Evolutionary conservation across 768 basidiomycete genomes (phyloP).

Genomic region (Lactarius sanguifluus): DNA sequence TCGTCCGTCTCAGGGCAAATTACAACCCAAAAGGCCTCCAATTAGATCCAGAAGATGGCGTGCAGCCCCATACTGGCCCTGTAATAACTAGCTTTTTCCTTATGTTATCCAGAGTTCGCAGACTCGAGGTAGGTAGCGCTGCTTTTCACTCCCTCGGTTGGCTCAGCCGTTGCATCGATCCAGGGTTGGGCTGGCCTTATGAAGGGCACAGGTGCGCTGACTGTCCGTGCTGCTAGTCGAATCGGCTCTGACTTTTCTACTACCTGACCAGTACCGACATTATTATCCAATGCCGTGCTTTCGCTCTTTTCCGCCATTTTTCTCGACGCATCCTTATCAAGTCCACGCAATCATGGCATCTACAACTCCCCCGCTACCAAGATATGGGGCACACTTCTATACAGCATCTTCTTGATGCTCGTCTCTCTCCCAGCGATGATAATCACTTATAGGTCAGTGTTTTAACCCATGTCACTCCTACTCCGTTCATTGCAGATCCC

Average conservation of each 20-base stretch:
- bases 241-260: constrained; percentile 33
- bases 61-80: constrained; percentile 71
- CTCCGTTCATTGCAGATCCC: neutral
- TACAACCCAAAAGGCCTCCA: constrained; percentile 85
- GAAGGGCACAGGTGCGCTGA: constrained; percentile 64
- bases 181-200: constrained; percentile 73
- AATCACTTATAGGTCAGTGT: constrained; percentile 70
- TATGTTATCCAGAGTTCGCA: constrained; percentile 70
- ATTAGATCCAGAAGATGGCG: constrained; percentile 72
- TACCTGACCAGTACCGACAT: constrained; percentile 46
- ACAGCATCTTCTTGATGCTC: constrained; percentile 64
- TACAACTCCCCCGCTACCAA: constrained; percentile 65
- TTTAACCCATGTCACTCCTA: constrained; percentile 3
- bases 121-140: constrained; percentile 58
- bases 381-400: constrained; percentile 59
- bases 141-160: constrained; percentile 4
- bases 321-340: constrained; percentile 48
- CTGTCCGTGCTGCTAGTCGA: neutral
- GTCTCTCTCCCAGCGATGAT: constrained; percentile 68
- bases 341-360: constrained; percentile 56
- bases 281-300: constrained; percentile 52
- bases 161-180: constrained; percentile 21
- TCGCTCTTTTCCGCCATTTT: constrained; percentile 57
- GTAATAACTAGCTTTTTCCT: constrained; percentile 72
- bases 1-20: constrained; percentile 79